phyloP scores from a whole-genome alignment of 257 asterid species.

The Paraleonurus japonicus region DNA sequence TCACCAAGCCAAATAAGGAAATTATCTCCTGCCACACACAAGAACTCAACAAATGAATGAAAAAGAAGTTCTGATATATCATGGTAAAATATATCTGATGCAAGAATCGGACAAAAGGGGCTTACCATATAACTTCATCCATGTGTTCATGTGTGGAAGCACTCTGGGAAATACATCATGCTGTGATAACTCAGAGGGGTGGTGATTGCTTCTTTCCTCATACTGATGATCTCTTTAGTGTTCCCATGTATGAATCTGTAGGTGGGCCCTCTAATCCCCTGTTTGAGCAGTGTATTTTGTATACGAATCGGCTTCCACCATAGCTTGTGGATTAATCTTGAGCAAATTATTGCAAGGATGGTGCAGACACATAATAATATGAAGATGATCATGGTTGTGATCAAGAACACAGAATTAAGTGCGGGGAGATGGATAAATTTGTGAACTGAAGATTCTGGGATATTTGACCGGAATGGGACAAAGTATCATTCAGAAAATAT shows the following conservation, averaged over 20 bases:
- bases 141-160: constrained; percentile 39
- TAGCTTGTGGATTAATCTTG: constrained; percentile 38
- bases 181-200: constrained; percentile 33
- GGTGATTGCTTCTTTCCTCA: constrained; percentile 39
- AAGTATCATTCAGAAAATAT: no score
- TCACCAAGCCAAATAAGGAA: constrained; percentile 46
- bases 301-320: constrained; percentile 41
- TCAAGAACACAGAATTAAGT: neutral
- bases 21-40: constrained; percentile 38
- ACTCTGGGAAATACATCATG: constrained; percentile 51
- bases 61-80: no score
- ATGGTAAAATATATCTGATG: neutral
- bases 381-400: neutral
- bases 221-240: constrained; percentile 41
- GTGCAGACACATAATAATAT: neutral
- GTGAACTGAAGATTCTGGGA: neutral
- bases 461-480: neutral
- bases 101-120: neutral
- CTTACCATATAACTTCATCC: constrained; percentile 54
- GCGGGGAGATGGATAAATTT: no score
- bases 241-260: constrained; percentile 50
- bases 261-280: constrained; percentile 52
- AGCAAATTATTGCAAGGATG: neutral
- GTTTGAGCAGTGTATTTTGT: constrained; percentile 34
- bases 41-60: neutral